Percentiles rank a stretch among this genome's conserved stretches.
Evolutionary conservation across 257 asterid species (phyloP).

Genomic region (Primulina huaijiensis): DNA sequence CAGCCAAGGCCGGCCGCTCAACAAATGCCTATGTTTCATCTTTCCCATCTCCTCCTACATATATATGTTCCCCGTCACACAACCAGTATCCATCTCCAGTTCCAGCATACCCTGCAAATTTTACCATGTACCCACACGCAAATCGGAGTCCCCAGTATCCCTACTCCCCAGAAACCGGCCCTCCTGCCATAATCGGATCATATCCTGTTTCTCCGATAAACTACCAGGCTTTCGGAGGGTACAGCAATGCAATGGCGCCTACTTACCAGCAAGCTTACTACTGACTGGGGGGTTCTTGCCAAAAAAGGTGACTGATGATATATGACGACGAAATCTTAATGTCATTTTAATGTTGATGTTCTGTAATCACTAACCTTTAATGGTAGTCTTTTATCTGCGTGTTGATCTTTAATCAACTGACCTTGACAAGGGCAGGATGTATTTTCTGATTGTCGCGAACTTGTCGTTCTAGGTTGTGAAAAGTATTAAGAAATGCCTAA

Average conservation of each 20-base stretch:
- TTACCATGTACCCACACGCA: conserved; percentile 50
- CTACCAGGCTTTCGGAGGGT: conserved; percentile 76
- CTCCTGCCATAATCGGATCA: conserved; percentile 56
- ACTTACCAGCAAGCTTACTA: conserved; percentile 96
- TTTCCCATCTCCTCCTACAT: conserved; percentile 85
- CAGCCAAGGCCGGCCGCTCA: conserved; percentile 99
- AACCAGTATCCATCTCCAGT: conserved; percentile 64
- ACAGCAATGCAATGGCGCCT: conserved; percentile 69
- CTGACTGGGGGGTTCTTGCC: conserved; percentile 49
- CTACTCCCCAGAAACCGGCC: conserved; percentile 82
- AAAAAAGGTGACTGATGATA: conserved; percentile 64
- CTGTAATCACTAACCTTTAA: conserved; percentile 95
- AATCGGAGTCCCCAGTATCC: conserved; percentile 73
- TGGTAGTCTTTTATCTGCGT: conserved; percentile 78
- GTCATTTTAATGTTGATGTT: conserved; percentile 52
- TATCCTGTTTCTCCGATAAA: conserved; percentile 71
- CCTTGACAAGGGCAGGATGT: conserved; percentile 79
- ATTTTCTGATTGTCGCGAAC: conserved; percentile 72
- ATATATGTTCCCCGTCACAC: conserved; percentile 78
- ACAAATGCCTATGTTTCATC: conserved; percentile 96
- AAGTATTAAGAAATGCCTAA: conserved; percentile 40
- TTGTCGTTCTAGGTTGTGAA: conserved; percentile 69
- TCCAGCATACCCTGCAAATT: conserved; percentile 74
- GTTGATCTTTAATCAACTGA: conserved; percentile 75
- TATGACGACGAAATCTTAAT: conserved; percentile 59